These are phyloP conservation scores for Mycotypha africana DNA, from an alignment of 371 early-diverging fungal species.

Conservation along the genomic window DNA sequence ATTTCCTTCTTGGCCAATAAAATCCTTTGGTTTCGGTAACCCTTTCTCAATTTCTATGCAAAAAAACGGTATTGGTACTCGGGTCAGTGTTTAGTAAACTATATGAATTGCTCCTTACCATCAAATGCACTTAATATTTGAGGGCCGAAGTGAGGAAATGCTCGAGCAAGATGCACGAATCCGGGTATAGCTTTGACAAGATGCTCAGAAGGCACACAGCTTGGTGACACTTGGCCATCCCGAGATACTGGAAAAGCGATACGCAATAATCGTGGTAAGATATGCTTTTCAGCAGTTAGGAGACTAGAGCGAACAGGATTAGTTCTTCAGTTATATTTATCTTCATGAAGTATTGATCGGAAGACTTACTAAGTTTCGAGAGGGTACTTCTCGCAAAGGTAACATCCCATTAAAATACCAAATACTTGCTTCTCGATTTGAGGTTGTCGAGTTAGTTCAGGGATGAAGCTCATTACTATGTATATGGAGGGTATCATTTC, in stretches of 20 bases:
- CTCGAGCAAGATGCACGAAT: conserved; percentile 35
- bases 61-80: background rate
- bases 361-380: conserved; percentile 38
- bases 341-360: background rate
- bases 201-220: conserved; percentile 33
- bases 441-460: conserved; percentile 44
- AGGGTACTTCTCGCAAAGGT: conserved; percentile 46
- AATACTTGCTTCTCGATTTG: conserved; percentile 44
- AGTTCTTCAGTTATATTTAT: too few relatives aligned
- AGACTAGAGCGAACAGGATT: conserved; percentile 12
- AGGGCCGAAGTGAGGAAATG: conserved; percentile 38
- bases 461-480: conserved; percentile 46
- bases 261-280: conserved; percentile 31
- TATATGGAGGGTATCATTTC: conserved; percentile 51
- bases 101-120: conserved; percentile 19
- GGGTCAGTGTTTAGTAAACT: background rate
- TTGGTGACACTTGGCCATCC: conserved; percentile 10
- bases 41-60: conserved; percentile 28
- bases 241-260: conserved; percentile 31
- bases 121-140: conserved; percentile 29
- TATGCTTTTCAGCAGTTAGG: conserved; percentile 26
- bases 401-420: conserved; percentile 42
- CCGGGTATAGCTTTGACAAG: conserved; percentile 40
- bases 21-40: conserved; percentile 32
- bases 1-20: conserved; percentile 38